Base-by-base conservation (phyloP, 306 rosid species). In the Quercus dentata region DNA sequence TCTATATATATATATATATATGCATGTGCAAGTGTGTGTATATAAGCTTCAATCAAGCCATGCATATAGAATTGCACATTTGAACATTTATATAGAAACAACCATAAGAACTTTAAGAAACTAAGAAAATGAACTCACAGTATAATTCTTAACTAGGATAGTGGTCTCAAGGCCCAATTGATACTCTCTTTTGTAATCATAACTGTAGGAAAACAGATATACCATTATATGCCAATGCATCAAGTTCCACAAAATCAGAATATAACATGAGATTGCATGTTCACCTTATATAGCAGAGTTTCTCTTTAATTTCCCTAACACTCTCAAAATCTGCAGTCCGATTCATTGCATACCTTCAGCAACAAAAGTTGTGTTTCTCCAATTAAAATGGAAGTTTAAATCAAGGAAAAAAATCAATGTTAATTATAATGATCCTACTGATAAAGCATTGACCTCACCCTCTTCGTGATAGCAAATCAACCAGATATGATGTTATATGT, bases 171-270 rank as follows among this genome's bases (percentile, higher is more conserved):
- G 98, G 52, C 99, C 99, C 89, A 93, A 77, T 71, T 96, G 98
- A 85, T 96, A 96, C 90, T 96, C 99, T 89, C 98, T 93, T 90
- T 93, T 93, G 91, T 96, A 96, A 83, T 96, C 98, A 84, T 96
- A 96, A 83, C 99, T 96, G 88, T 74, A 80, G 21, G 54, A 85
- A 74, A 82, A 81, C 56, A 77, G 77, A 81, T 74, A 69, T 57
- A 79, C 69, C 77, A 65, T 81, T 30, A 51, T 12, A 79, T 56
- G 64, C 33, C 61, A 57, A 80, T 52, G 69, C 71, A 69, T 71
- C 28, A 35, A 51, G 74, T 52, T 70, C 72, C 27, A 69, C n/a
- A 80, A 63, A 33, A 78, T 55, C 3, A 74, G 82, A 58, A 54
- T 63, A 64, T 20, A 54, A 56, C 69, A 72, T 21, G 56, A 79